A percentile compares a stretch with the other conserved stretches of the same genome.
Conservation (phyloP, 2,329 filamentous ascomycete genomes). For the Diplodia seriata region DNA sequence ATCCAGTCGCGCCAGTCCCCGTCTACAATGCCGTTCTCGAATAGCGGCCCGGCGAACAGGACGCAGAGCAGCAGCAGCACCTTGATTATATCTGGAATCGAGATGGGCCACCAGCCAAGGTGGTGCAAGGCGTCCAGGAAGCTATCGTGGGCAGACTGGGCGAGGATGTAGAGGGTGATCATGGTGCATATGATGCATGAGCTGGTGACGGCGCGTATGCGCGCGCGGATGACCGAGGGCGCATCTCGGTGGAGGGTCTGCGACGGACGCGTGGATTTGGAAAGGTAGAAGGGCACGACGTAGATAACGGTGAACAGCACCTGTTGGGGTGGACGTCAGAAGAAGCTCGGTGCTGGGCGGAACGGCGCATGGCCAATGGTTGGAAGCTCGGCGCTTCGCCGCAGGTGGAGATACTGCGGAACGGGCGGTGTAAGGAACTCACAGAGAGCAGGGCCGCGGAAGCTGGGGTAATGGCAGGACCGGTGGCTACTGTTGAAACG, state of each 20-base stretch:
- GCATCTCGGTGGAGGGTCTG: constrained; percentile 82
- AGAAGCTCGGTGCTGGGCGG: constrained; percentile 28
- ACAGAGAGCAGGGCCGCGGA: constrained; percentile 49
- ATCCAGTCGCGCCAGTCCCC: constrained; percentile 71
- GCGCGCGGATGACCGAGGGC: constrained; percentile 84
- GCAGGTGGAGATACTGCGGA: constrained; percentile 25
- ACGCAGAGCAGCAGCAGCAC: constrained; percentile 74
- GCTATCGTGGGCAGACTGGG: constrained; percentile 59
- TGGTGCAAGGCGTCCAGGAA: constrained; percentile 65
- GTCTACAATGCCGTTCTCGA: constrained; percentile 77
- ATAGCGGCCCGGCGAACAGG: constrained; percentile 85
- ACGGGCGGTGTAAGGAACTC: constrained; percentile 39
- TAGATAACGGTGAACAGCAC: constrained; percentile 86
- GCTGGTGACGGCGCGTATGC: constrained; percentile 78
- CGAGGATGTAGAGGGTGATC: constrained; percentile 71
- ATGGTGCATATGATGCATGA: constrained; percentile 74
- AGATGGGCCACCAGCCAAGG: constrained; percentile 82
- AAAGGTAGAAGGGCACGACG: constrained; percentile 89
- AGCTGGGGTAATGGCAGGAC: constrained; percentile 46
- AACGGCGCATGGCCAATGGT: constrained; percentile 32
- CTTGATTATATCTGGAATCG: constrained; percentile 67
- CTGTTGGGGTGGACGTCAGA: constrained; percentile 50
- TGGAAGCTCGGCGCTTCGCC: constrained; percentile 34
- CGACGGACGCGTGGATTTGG: constrained; percentile 78
- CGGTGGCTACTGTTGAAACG: constrained; percentile 45